Evolutionary conservation across 768 basidiomycete genomes (phyloP).

Genomic region (Collybia nuda): DNA sequence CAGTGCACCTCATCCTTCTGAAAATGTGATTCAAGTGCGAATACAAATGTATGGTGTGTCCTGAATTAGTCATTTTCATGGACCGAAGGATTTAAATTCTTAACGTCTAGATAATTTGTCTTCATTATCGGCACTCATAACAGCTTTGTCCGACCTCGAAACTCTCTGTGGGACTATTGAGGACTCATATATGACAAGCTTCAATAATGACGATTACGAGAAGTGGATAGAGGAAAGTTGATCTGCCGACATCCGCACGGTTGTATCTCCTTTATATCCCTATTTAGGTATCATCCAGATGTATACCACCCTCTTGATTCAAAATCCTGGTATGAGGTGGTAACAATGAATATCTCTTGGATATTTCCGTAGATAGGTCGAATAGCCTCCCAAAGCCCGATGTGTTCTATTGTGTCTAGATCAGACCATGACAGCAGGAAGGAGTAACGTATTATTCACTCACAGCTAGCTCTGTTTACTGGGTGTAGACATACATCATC

Average conservation of each 20-base stretch:
- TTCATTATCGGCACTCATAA: slow-evolving; percentile 75
- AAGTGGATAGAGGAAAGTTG: slow-evolving; percentile 71
- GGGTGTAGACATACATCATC: not conserved
- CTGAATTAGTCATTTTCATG: not conserved
- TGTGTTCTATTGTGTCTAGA: too few species aligned
- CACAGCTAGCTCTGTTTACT: not conserved
- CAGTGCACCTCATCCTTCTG: slow-evolving; percentile 94
- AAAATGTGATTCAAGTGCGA: slow-evolving; percentile 94
- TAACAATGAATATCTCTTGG: too few species aligned
- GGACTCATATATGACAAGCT: slow-evolving; percentile 61
- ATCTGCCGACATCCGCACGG: slow-evolving; percentile 2
- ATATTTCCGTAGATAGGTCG: too few species aligned
- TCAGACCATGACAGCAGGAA: not conserved
- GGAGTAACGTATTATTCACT: not conserved
- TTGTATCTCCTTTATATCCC: slow-evolving; percentile 8
- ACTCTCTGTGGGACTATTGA: slow-evolving; percentile 71
- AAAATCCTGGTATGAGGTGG: too few species aligned
- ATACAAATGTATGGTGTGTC: slow-evolving; percentile 98
- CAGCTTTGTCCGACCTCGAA: slow-evolving; percentile 77
- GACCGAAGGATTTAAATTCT: not conserved
- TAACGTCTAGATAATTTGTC: slow-evolving; percentile 80
- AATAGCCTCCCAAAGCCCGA: too few species aligned
- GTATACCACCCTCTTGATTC: too few species aligned
- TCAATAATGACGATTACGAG: slow-evolving; percentile 55
- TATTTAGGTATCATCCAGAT: too few species aligned